phyloP scores from a whole-genome alignment of 192 early-diverging fungal genomes.

The Rhizophlyctis rosea region DNA sequence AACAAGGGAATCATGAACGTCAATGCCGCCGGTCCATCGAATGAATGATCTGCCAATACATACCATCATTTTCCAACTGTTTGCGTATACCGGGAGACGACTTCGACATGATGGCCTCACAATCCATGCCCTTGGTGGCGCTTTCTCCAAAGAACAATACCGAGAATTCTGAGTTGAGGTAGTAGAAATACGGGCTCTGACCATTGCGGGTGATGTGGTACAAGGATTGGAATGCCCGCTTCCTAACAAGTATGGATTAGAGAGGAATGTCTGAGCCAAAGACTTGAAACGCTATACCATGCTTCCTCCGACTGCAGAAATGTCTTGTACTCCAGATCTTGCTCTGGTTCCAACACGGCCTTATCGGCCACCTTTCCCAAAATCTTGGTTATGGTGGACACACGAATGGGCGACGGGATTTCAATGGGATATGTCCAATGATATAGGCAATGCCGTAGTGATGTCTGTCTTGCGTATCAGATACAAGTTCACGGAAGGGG shows the following conservation, averaged over 20 bases:
- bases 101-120: constrained; percentile 16
- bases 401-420: constrained; percentile 10
- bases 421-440: constrained; percentile 23
- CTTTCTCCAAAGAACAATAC: constrained; percentile 13
- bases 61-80: constrained; percentile 17
- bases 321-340: constrained; percentile 10
- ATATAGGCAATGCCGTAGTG: constrained; percentile 19
- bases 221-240: constrained; percentile 16
- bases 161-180: constrained; percentile 24
- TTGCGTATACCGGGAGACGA: constrained; percentile 15
- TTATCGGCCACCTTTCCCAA: constrained; percentile 15
- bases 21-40: too few relatives aligned
- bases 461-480: neutral
- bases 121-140: neutral
- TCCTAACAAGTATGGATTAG: constrained; percentile 12
- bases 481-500: neutral
- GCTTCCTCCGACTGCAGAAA: constrained; percentile 8
- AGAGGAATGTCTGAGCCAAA: neutral
- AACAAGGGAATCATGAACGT: too few relatives aligned
- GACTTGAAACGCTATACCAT: constrained; percentile 6
- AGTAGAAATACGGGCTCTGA: constrained; percentile 18
- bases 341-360: neutral
- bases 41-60: too few relatives aligned
- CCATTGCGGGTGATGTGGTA: constrained; percentile 1
- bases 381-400: constrained; percentile 14